A percentile compares a stretch with the other conserved stretches of the same genome.
These are phyloP conservation scores for Thymus mandschuricus DNA, from an alignment of 257 asterid species.

Conservation along the genomic window DNA sequence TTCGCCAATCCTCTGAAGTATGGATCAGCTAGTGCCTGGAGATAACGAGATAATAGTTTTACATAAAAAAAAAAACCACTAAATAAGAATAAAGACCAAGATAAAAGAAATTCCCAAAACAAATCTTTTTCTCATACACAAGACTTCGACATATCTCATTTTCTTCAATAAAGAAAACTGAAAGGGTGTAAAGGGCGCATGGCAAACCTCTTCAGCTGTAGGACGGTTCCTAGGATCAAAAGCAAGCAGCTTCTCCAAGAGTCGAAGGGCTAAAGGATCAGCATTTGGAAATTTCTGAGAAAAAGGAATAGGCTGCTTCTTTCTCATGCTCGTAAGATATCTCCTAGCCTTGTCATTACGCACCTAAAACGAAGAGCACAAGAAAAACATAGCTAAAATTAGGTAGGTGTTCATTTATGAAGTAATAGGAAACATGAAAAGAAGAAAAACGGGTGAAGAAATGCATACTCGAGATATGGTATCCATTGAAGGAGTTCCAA, in stretches of 20 bases:
- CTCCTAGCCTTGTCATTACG: constrained; percentile 94
- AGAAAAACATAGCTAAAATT: not conserved
- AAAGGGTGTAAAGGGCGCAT: not conserved
- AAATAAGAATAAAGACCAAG: constrained; percentile 17
- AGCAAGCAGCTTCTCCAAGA: constrained; percentile 76
- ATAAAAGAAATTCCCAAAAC: not conserved
- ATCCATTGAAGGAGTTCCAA: constrained; percentile 89
- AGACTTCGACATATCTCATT: not conserved
- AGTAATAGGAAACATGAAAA: constrained; percentile 3
- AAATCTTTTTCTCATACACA: not conserved
- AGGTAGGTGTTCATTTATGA: not conserved
- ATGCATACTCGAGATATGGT: constrained; percentile 72
- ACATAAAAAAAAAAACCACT: not conserved
- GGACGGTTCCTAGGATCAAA: constrained; percentile 97
- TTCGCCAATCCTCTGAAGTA: constrained; percentile 81
- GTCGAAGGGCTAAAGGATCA: constrained; percentile 71
- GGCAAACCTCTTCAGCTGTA: constrained; percentile 79
- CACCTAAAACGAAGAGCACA: constrained; percentile 47
- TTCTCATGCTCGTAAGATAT: constrained; percentile 86
- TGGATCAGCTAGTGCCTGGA: constrained; percentile 81
- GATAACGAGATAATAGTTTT: constrained; percentile 23
- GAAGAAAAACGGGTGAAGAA: constrained; percentile 11
- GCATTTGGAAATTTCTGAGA: constrained; percentile 82
- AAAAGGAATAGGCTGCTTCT: constrained; percentile 76
- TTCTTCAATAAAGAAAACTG: not conserved